Evolutionary conservation across 1,139 yeast species (phyloP).

Genomic region (Torulaspora globosa): DNA sequence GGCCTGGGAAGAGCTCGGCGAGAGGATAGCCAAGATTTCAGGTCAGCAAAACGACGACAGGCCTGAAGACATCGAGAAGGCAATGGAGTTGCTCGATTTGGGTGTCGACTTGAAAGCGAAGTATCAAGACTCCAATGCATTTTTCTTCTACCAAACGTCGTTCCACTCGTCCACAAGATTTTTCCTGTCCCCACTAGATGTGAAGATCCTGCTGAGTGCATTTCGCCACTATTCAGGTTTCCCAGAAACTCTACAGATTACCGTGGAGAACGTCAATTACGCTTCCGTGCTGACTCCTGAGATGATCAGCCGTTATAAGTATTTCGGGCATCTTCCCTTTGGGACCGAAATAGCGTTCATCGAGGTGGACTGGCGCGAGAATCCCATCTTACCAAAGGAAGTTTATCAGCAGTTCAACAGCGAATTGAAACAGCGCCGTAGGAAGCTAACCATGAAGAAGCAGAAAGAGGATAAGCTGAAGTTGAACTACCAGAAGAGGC

Average conservation of each 20-base stretch:
- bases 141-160: constrained; percentile 67
- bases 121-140: constrained; percentile 42
- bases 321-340: constrained; percentile 73
- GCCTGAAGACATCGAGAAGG: constrained; percentile 1
- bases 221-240: constrained; percentile 60
- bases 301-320: constrained; percentile 61
- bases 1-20: constrained; percentile 56
- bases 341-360: constrained; percentile 82
- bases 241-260: constrained; percentile 60
- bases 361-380: constrained; percentile 75
- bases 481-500: constrained; percentile 54
- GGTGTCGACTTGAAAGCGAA: constrained; percentile 18
- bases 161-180: constrained; percentile 58
- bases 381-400: constrained; percentile 43
- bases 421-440: constrained; percentile 60
- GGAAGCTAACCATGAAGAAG: constrained; percentile 50
- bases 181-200: constrained; percentile 74
- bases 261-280: constrained; percentile 65
- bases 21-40: constrained; percentile 37
- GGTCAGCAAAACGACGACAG: constrained; percentile 10
- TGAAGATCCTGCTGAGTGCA: constrained; percentile 61
- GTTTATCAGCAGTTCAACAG: constrained; percentile 53
- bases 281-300: constrained; percentile 53
- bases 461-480: constrained; percentile 64
- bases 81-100: constrained; percentile 23